phyloP scores from a whole-genome alignment of 2,329 filamentous ascomycete species.

The Metarhizium robertsii region DNA sequence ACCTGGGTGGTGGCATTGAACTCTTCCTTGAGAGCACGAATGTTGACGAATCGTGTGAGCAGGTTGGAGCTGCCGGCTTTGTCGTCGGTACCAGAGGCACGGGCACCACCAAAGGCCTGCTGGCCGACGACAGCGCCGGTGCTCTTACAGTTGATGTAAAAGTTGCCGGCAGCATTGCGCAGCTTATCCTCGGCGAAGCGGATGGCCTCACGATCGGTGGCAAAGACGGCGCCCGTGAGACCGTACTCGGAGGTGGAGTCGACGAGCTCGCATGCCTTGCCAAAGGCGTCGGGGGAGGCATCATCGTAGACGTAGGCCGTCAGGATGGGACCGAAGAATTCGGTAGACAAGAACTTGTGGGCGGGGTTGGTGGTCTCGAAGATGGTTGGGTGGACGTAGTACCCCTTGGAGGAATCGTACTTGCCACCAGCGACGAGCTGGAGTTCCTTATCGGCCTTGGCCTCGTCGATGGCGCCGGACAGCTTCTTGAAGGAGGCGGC shows the following conservation, averaged over 20 bases:
- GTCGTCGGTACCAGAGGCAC: conserved; percentile 63
- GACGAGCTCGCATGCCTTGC: conserved; percentile 50
- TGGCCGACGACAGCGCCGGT: conserved; percentile 65
- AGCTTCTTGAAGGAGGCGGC: conserved; percentile 74
- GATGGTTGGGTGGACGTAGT: conserved; percentile 76
- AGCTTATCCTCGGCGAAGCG: conserved; percentile 62
- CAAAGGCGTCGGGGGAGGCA: conserved; percentile 44
- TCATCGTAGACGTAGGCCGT: conserved; percentile 73
- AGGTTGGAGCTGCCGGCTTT: conserved; percentile 60
- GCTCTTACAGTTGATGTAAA: conserved; percentile 80
- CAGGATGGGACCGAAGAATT: conserved; percentile 76
- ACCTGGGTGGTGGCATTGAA: conserved; percentile 55
- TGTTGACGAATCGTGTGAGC: conserved; percentile 56
- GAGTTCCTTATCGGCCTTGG: conserved; percentile 66
- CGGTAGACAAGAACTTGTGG: conserved; percentile 65
- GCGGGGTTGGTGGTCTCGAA: conserved; percentile 65
- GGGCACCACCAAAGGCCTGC: conserved; percentile 61
- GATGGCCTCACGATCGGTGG: conserved; percentile 55
- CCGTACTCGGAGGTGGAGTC: conserved; percentile 69
- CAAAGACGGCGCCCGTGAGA: conserved; percentile 69
- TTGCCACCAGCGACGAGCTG: conserved; percentile 66
- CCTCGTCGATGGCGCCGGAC: conserved; percentile 63
- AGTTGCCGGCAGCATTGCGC: conserved; percentile 68
- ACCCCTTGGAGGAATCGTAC: conserved; percentile 70
- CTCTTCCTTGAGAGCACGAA: conserved; percentile 66